Conservation (phyloP, 202 grass and related monocot species). For the Eragrostis tef region DNA sequence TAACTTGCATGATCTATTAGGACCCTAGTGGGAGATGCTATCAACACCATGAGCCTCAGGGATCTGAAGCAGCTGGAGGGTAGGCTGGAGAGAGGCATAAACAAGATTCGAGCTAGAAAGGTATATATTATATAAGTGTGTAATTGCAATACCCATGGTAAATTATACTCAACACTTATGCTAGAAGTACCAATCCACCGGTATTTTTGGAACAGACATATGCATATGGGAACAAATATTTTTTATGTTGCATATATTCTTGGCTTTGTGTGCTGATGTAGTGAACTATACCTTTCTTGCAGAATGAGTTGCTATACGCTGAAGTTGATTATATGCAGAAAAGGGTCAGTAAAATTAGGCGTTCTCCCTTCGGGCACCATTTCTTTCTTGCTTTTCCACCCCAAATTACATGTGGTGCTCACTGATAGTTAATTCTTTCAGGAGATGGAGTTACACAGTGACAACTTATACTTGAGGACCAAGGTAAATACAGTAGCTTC, state of each 20-base stretch:
- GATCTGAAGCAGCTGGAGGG: constrained; percentile 74
- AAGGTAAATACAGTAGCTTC: constrained; percentile 58
- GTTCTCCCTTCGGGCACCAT: not conserved
- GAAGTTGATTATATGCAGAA: constrained; percentile 71
- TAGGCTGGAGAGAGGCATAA: constrained; percentile 76
- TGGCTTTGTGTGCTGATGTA: not conserved
- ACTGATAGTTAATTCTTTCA: constrained; percentile 37
- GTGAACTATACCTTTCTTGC: constrained; percentile 37
- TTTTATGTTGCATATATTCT: not conserved
- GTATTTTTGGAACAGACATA: not conserved
- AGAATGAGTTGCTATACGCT: constrained; percentile 80
- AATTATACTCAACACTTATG: not conserved
- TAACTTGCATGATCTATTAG: constrained; percentile 55
- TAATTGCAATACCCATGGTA: not conserved
- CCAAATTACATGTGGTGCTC: constrained; percentile 11
- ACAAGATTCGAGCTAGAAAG: constrained; percentile 88
- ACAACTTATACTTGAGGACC: constrained; percentile 74
- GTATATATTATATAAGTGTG: constrained; percentile 52
- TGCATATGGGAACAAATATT: not conserved
- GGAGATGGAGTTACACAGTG: constrained; percentile 72
- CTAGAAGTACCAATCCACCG: too few relatives aligned
- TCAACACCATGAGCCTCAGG: constrained; percentile 56
- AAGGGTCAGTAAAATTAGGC: constrained; percentile 54
- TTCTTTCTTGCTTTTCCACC: not conserved
- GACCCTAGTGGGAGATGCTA: constrained; percentile 61